Base-by-base conservation (phyloP, 306 rosid genomes). In the Ziziphus jujuba region DNA sequence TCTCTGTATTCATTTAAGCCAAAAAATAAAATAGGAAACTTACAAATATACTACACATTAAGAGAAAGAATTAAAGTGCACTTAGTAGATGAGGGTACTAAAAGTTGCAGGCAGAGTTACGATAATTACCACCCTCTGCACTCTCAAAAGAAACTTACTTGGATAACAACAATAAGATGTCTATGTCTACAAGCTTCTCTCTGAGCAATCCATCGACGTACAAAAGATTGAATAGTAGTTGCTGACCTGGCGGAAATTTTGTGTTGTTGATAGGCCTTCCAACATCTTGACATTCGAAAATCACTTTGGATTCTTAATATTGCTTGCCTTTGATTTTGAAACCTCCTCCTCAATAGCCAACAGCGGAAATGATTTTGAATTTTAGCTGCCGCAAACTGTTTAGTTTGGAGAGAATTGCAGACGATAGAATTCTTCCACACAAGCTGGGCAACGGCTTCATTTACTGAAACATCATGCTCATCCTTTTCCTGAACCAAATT, bases 261-360 rank as follows among this genome's bases (percentile, higher is more conserved):
- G 72, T 77, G 60, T 57, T 59, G 84, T 73, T 65, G 68, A 82
- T 81, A 72, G 50, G 83, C 77, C 76, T 73, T 85, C 74, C 77
- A 48, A 76, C 92, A 84, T 74, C 70, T 84, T 66, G 78, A 84
- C 96, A 77, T 84, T 75, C 96, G 86, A 59, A 84, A 79, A 72
- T 62, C 48, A 69, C 82, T 77, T 79, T 92, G 96, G 67, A 92
- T 81, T 76, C 69, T 81, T 65, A 86, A 57, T 47, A 57, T 43
- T 51, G 96, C 96, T 70, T 56, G 77, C 86, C 77, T 79, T 53
- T 75, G 85, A 71, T 67, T 74, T 50, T 69, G 65, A 76, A 69
- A 84, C 56, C 66, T 73, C 82, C 78, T 92, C 68, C 95, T 87
- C 75, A 57, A 59, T 23, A 84, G 65, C 92, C 92, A 79, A 40